Base-by-base conservation (phyloP, 139 green algal genomes). In the Chlorella sp. region DNA sequence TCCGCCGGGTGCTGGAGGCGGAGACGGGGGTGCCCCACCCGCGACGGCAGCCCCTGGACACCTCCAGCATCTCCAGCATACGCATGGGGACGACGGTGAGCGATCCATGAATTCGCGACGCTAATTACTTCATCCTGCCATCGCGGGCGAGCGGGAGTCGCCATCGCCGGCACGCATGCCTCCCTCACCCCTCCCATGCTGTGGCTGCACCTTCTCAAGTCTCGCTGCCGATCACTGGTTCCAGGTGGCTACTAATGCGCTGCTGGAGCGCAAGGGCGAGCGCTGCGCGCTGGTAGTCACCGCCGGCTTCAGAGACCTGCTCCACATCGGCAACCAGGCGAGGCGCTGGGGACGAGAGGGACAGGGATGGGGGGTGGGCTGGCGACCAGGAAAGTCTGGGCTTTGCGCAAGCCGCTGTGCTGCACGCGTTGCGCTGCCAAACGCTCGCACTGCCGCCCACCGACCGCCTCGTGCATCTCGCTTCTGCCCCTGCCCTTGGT, bases 281-380 rank as follows among this genome's bases (percentile, higher is more conserved):
- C 84, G 89, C 21, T 88, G 67, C 19, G 90, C 91, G 2, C 82
- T 97, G 67, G 81, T 95, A 23, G 90, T 96, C 15, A 98, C 89
- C 3, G 66, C 79, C 6, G 96, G 96, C 8, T 98, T 98, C 77
- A 66, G 72, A 2, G 95, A 98, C 84, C 86, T 98, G 81, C 84
- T 99, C 79, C 85, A 94, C 78, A 98, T 99, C 55, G 96, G 89
- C 68, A 98, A 98, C 83, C 94, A 97, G 83, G 83, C 86, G 62
- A 0, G 71, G 1, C 2, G 12, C 46, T 60, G 46, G 17, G 15
- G 55, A 29, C 8, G 31, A 6, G 8, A 66, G 27, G 27, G n/a
- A n/a, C n/a, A n/a, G n/a, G n/a, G n/a, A n/a, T n/a, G n/a, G n/a
- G n/a, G n/a, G n/a, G n/a, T n/a, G n/a, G n/a, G n/a, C n/a, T n/a